A percentile compares a stretch with the other conserved stretches of the same genome.
Evolutionary conservation across 805 yeast species (phyloP).

Genomic region (Peterozyma xylosa): DNA sequence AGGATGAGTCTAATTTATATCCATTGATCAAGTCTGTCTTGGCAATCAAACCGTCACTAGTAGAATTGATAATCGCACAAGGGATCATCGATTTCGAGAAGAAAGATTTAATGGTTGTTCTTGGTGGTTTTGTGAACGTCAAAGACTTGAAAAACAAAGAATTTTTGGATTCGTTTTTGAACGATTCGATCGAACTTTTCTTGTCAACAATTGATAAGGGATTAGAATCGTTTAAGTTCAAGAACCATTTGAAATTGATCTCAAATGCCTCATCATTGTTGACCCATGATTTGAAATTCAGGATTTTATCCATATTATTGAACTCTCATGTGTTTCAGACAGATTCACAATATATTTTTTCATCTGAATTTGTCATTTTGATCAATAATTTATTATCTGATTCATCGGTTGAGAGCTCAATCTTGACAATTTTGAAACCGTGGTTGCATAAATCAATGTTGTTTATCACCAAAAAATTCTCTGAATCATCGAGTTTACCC

Average conservation of each 20-base stretch:
- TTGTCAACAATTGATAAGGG: not conserved
- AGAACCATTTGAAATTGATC: constrained; percentile 3
- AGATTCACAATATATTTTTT: constrained; percentile 3
- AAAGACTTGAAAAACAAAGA: not conserved
- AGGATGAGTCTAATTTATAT: not conserved
- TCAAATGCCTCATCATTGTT: not conserved
- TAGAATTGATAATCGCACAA: too few relatives aligned
- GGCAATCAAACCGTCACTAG: not conserved
- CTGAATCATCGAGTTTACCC: constrained; percentile 33
- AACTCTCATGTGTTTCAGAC: not conserved
- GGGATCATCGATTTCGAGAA: not conserved
- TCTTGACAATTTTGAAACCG: constrained; percentile 7
- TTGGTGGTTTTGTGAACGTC: constrained; percentile 1
- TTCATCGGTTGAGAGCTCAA: not conserved
- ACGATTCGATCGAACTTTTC: not conserved
- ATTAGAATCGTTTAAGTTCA: too few relatives aligned
- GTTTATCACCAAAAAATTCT: constrained; percentile 55
- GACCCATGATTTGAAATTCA: not conserved
- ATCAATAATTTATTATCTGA: not conserved
- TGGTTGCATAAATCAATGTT: constrained; percentile 58
- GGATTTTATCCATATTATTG: not conserved
- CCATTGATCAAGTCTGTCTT: constrained; percentile 2
- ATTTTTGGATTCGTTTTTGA: not conserved
- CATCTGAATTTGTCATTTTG: constrained; percentile 3
- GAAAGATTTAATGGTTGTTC: not conserved